Percentiles rank a stretch among this genome's conserved stretches.
phyloP scores from a whole-genome alignment of 257 asterid species.

The Rehmannia glutinosa region DNA sequence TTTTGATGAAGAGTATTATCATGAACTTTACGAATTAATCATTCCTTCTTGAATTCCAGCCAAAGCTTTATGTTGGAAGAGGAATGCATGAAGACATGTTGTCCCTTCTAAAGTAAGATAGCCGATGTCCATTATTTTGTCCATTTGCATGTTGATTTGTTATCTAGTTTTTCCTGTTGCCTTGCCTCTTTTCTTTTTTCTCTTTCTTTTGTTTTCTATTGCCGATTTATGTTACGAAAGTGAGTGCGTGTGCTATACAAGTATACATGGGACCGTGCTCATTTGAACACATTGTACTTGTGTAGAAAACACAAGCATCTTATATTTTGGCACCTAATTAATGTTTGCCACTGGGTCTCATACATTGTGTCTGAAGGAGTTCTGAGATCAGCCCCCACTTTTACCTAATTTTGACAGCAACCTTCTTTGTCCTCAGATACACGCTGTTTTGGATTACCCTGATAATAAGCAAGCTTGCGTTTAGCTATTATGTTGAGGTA shows the following conservation, averaged over 20 bases:
- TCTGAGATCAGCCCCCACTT: no score
- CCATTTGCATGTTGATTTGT: constrained; percentile 9
- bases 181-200: neutral
- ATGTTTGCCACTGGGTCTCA: no score
- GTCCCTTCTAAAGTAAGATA: constrained; percentile 85
- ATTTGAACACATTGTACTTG: neutral
- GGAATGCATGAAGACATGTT: constrained; percentile 98
- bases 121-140: constrained; percentile 7
- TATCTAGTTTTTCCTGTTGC: neutral
- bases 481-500: constrained; percentile 99
- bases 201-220: constrained; percentile 5
- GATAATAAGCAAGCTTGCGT: constrained; percentile 88
- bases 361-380: no score
- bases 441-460: constrained; percentile 91
- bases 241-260: neutral
- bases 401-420: no score
- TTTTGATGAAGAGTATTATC: constrained; percentile 1
- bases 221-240: neutral
- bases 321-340: no score
- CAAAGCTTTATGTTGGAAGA: constrained; percentile 93
- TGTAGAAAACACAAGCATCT: no score
- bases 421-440: constrained; percentile 51
- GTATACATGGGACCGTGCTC: neutral
- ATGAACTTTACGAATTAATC: constrained; percentile 18
- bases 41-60: constrained; percentile 45